A percentile compares a stretch with the other conserved stretches of the same genome.
Conservation (phyloP, 306 rosid genomes). For the Acacia crassicarpa region DNA sequence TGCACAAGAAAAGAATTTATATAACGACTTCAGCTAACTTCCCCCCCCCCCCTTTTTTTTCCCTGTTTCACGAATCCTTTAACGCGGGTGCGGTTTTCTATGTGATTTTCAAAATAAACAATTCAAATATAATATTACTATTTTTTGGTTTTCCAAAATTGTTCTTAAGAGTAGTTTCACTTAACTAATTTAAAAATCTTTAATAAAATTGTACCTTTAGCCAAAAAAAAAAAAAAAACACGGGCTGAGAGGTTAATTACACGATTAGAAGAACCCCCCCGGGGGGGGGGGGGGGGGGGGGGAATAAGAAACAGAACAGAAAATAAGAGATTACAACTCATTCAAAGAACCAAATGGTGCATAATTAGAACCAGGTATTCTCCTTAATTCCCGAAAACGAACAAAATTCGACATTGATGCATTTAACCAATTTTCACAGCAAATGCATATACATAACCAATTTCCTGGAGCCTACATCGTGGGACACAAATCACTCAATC, state of each 20-base stretch:
- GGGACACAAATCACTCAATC: not conserved
- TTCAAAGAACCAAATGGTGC: not conserved
- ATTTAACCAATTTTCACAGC: slow-evolving; percentile 37
- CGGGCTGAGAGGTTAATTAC: not conserved
- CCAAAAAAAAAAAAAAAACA: not conserved
- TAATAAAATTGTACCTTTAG: not conserved
- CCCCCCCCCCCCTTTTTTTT: too few species aligned
- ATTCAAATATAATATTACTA: not conserved
- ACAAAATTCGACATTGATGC: slow-evolving; percentile 14
- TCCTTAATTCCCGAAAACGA: slow-evolving; percentile 3
- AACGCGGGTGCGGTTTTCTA: too few species aligned
- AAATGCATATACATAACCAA: slow-evolving; percentile 27
- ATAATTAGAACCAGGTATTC: not conserved
- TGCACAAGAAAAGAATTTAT: too few species aligned
- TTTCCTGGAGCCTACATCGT: slow-evolving; percentile 21
- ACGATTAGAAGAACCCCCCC: too few species aligned
- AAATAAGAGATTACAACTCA: not conserved
- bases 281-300: too few species aligned
- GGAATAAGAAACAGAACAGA: not conserved
- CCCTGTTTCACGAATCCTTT: too few species aligned
- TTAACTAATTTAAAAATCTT: not conserved
- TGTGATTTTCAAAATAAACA: not conserved
- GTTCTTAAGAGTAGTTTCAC: not conserved
- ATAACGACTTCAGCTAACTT: too few species aligned
- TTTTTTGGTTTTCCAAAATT: too few species aligned